A percentile compares a stretch with the other conserved stretches of the same genome.
Evolutionary conservation across 176 grass and related monocot genomes (phyloP).

Genomic region (Metroxylon sagu): DNA sequence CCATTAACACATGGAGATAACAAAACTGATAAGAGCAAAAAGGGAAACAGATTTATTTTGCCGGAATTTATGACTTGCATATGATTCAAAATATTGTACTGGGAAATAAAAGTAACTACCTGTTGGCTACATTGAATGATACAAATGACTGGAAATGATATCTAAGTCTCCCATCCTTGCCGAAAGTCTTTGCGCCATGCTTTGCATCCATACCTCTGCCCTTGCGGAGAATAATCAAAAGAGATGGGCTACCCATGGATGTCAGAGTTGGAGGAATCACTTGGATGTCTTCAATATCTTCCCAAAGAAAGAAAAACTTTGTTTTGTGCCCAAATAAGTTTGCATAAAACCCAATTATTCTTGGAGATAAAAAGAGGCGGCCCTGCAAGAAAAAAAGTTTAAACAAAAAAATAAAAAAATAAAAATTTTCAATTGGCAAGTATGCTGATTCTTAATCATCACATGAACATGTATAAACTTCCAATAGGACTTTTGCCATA

Average conservation of each 20-base stretch:
- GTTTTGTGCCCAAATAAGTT: slow-evolving; percentile 96
- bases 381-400: slow-evolving; percentile 45
- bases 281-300: slow-evolving; percentile 92
- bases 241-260: slow-evolving; percentile 76
- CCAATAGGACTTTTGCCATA: too few species aligned
- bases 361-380: slow-evolving; percentile 85
- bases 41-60: too few species aligned
- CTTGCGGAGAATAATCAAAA: slow-evolving; percentile 69
- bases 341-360: slow-evolving; percentile 91
- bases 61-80: too few species aligned
- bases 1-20: too few species aligned
- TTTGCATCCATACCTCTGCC: slow-evolving; percentile 79
- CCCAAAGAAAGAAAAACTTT: slow-evolving; percentile 99
- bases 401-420: slow-evolving; percentile 5
- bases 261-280: slow-evolving; percentile 52
- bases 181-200: slow-evolving; percentile 72
- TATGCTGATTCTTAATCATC: too few species aligned
- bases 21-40: too few species aligned
- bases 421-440: too few species aligned
- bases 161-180: slow-evolving; percentile 62
- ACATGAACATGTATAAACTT: too few species aligned
- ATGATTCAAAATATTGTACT: too few species aligned
- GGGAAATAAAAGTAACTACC: slow-evolving; percentile 28
- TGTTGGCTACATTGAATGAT: slow-evolving; percentile 63
- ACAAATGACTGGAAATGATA: slow-evolving; percentile 97